phyloP scores from a whole-genome alignment of 2,329 filamentous ascomycete species.

The Trichocomaceae sp. region DNA sequence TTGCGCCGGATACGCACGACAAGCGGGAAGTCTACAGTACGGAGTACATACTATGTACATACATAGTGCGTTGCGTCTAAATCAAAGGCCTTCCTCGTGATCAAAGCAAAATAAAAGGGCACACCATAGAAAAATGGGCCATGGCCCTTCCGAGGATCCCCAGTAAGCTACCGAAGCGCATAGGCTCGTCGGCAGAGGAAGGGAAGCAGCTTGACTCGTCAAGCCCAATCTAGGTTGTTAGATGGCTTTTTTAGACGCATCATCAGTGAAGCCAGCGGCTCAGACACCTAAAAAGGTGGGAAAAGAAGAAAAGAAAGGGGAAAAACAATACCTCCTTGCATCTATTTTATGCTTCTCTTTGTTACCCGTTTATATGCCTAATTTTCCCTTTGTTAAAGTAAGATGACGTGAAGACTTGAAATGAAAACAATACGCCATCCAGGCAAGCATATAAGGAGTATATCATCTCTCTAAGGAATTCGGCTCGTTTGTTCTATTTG shows the following conservation, averaged over 20 bases:
- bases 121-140: background rate
- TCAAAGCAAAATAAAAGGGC: background rate
- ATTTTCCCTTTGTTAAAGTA: background rate
- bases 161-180: background rate
- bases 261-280: background rate
- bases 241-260: background rate
- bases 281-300: background rate
- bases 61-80: constrained; percentile 6
- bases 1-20: constrained; percentile 7
- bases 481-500: background rate
- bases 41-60: no score
- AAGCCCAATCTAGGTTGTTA: constrained; percentile 1
- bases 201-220: background rate
- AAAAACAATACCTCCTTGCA: constrained; percentile 9
- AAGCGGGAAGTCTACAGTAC: background rate
- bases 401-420: background rate
- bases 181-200: background rate
- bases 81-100: background rate
- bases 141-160: background rate
- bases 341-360: background rate
- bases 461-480: background rate
- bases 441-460: background rate
- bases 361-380: background rate
- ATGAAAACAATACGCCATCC: background rate
- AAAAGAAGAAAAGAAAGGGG: background rate